Evolutionary conservation across 2,329 filamentous ascomycete species (phyloP).

Genomic region (Ascochyta rabiei): DNA sequence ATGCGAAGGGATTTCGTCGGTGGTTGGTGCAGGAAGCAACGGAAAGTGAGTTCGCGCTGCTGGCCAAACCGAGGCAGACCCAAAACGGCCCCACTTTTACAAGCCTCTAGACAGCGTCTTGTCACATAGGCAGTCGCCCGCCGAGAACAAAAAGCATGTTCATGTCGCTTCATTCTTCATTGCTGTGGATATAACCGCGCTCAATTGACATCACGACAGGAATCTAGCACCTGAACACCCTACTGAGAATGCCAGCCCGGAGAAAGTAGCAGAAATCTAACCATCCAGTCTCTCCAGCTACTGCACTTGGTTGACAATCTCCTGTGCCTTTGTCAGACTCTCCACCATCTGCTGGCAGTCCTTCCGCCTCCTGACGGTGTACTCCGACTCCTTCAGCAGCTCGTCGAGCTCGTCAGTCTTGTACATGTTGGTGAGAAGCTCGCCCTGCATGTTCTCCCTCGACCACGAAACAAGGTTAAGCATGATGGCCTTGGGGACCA

Average conservation of each 20-base stretch:
- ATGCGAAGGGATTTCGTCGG: no score
- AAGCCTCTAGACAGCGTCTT: not conserved
- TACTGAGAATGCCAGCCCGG: conserved; percentile 26
- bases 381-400: conserved; percentile 96
- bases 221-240: conserved; percentile 30
- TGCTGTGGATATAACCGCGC: conserved; percentile 13
- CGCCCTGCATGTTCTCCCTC: conserved; percentile 98
- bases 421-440: conserved; percentile 98
- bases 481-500: conserved; percentile 99
- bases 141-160: not conserved
- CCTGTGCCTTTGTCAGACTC: conserved; percentile 83
- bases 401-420: conserved; percentile 88
- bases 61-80: conserved; percentile 7
- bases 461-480: conserved; percentile 93
- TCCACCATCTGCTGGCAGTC: conserved; percentile 99
- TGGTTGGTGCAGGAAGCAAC: not conserved
- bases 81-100: conserved; percentile 7
- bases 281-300: conserved; percentile 21
- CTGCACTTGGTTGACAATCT: conserved; percentile 84
- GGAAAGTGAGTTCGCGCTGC: not conserved
- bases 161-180: not conserved
- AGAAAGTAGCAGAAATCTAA: conserved; percentile 20
- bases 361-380: conserved; percentile 91
- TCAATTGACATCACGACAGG: conserved; percentile 19
- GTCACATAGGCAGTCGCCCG: not conserved